Conservation (phyloP, 2,329 filamentous ascomycete genomes). For the Claviceps sp. region DNA sequence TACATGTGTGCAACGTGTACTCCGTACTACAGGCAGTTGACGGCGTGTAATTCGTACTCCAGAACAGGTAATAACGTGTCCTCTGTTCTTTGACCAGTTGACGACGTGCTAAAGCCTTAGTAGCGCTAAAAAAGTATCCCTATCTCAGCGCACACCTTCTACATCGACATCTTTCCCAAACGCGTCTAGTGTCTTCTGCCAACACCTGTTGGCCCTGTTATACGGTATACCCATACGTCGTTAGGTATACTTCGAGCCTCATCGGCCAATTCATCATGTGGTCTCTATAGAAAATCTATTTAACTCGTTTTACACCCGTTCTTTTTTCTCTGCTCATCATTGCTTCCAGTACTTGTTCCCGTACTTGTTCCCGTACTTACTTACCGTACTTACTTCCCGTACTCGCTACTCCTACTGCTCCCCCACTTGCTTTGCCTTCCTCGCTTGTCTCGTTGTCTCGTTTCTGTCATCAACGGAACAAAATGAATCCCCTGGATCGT, state of each 20-base stretch:
- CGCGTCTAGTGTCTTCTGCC: neutral
- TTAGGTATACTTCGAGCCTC: conserved; percentile 4
- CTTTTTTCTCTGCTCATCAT: neutral
- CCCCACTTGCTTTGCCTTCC: no score
- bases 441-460: neutral
- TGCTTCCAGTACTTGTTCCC: no score
- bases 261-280: conserved; percentile 2
- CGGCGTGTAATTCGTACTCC: no score
- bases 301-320: neutral
- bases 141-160: neutral
- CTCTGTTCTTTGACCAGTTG: neutral
- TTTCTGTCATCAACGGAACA: neutral
- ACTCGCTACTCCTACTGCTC: no score
- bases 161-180: conserved; percentile 1
- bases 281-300: neutral
- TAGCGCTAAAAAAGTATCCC: conserved; percentile 1
- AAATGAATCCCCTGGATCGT: neutral
- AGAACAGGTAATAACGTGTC: no score
- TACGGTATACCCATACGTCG: neutral
- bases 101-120: neutral
- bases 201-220: neutral
- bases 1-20: no score
- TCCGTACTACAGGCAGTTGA: no score
- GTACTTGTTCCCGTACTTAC: no score
- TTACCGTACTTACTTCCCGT: no score